These are phyloP conservation scores for Cercospora brassicicola DNA, from an alignment of 2,329 filamentous ascomycete genomes.

Conservation along the genomic window DNA sequence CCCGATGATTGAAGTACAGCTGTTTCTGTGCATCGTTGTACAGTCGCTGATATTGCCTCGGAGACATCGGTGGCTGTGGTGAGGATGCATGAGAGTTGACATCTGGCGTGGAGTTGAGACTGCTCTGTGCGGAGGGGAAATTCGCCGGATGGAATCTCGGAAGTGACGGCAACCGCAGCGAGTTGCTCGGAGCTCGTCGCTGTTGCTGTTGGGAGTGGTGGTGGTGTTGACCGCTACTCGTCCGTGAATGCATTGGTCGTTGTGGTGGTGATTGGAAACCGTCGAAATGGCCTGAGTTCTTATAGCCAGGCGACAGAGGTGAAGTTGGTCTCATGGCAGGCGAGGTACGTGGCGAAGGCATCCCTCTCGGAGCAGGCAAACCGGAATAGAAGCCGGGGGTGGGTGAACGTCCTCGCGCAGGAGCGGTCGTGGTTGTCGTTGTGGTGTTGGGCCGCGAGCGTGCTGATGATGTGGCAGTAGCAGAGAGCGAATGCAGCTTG, in stretches of 20 bases:
- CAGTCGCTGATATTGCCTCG: slow-evolving; percentile 45
- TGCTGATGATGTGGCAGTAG: slow-evolving; percentile 4
- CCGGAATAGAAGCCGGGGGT: not conserved
- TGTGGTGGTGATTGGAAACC: slow-evolving; percentile 36
- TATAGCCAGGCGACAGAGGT: slow-evolving; percentile 38
- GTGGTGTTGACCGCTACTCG: slow-evolving; percentile 33
- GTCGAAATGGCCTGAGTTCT: slow-evolving; percentile 35
- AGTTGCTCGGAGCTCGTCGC: slow-evolving; percentile 36
- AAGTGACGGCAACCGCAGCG: slow-evolving; percentile 50
- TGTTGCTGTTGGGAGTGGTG: slow-evolving; percentile 22
- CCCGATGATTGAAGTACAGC: slow-evolving; percentile 52
- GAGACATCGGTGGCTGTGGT: slow-evolving; percentile 48
- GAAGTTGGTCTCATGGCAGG: slow-evolving; percentile 38
- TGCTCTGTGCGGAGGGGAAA: slow-evolving; percentile 44
- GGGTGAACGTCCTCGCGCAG: slow-evolving; percentile 2
- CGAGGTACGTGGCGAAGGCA: slow-evolving; percentile 40
- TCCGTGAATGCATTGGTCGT: slow-evolving; percentile 32
- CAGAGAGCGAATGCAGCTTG: slow-evolving; percentile 7
- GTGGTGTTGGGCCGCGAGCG: slow-evolving; percentile 1
- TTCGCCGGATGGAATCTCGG: slow-evolving; percentile 57
- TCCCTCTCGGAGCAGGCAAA: slow-evolving; percentile 16
- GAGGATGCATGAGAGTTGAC: slow-evolving; percentile 40
- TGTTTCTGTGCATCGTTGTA: slow-evolving; percentile 52
- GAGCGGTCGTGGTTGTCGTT: not conserved
- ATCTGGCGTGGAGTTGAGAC: slow-evolving; percentile 41